A percentile compares a stretch with the other conserved stretches of the same genome.
These are phyloP conservation scores for Rhizopus microsporus DNA, from an alignment of 371 early-diverging fungal species.

Conservation along the genomic window DNA sequence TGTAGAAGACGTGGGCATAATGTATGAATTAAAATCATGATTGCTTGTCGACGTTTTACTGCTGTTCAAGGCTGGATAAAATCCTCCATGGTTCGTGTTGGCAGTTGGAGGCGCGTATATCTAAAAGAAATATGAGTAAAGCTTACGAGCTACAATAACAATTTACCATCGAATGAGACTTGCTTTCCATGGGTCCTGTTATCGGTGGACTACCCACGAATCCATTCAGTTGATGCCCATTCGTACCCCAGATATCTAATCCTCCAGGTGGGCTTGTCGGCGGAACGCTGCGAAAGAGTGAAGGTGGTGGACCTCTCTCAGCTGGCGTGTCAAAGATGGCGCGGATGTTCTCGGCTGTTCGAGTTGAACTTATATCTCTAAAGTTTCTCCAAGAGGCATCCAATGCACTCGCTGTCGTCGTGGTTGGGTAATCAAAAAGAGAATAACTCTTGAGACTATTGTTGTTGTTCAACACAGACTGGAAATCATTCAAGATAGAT, in stretches of 20 bases:
- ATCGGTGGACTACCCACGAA: conserved; percentile 27
- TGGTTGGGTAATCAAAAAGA: conserved; percentile 25
- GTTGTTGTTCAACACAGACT: conserved; percentile 7
- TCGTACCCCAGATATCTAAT: conserved; percentile 27
- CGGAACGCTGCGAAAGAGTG: conserved; percentile 21
- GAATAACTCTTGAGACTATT: conserved; percentile 24
- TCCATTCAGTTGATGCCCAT: conserved; percentile 20
- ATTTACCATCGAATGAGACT: conserved; percentile 24
- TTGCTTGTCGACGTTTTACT: conserved; percentile 8
- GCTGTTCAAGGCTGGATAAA: conserved; percentile 21
- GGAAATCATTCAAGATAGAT: conserved; percentile 16
- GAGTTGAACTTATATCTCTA: conserved; percentile 42
- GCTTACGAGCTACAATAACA: not conserved
- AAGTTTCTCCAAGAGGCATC: conserved; percentile 45
- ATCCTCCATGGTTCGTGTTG: conserved; percentile 21
- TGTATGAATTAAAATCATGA: conserved; percentile 36
- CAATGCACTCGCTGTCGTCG: conserved; percentile 21
- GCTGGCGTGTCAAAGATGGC: conserved; percentile 43
- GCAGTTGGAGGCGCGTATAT: not conserved
- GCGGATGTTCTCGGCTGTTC: conserved; percentile 40
- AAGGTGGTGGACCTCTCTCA: conserved; percentile 16
- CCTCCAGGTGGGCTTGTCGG: conserved; percentile 14
- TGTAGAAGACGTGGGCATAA: conserved; percentile 42
- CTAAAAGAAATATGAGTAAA: too few relatives aligned
- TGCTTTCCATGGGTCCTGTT: conserved; percentile 18